Percentiles rank a stretch among this genome's conserved stretches.
phyloP scores from a whole-genome alignment of 2,329 filamentous ascomycete genomes.

The Ascosphaera acerosa region DNA sequence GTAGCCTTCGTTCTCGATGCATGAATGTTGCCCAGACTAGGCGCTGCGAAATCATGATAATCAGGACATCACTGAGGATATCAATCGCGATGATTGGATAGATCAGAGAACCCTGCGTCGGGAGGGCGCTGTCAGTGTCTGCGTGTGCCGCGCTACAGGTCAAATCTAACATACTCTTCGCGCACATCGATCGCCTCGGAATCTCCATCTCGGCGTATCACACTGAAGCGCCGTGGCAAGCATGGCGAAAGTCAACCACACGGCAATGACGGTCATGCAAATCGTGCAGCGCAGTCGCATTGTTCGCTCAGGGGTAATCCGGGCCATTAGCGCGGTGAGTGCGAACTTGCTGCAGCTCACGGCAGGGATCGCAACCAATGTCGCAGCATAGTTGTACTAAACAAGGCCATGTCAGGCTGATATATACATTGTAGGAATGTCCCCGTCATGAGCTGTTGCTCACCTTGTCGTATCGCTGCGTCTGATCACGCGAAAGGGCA shows the following conservation, averaged over 20 bases:
- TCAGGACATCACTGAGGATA: not conserved
- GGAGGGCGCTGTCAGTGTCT: not conserved
- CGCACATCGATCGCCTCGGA: conserved; percentile 1
- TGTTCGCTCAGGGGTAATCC: not conserved
- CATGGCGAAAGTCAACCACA: not conserved
- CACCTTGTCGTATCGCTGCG: not conserved
- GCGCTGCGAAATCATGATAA: not conserved
- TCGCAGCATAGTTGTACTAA: not conserved
- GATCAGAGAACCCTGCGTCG: not conserved
- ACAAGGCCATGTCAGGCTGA: not conserved
- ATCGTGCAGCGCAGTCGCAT: not conserved
- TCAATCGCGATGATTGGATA: not conserved
- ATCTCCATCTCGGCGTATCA: not conserved
- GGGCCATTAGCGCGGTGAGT: not conserved
- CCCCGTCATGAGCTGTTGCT: too few species aligned
- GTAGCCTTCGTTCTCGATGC: not conserved
- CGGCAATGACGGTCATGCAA: not conserved
- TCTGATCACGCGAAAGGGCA: not conserved
- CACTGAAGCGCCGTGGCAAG: not conserved
- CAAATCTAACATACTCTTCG: not conserved
- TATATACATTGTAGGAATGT: too few species aligned
- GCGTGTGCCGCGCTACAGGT: too few species aligned
- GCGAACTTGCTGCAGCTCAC: not conserved
- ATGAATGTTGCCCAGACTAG: not conserved
- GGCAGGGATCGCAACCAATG: not conserved